Percentiles rank a stretch among this genome's conserved stretches.
Evolutionary conservation across 75 land plant species (phyloP).

Genomic region (Larix kaempferi): DNA sequence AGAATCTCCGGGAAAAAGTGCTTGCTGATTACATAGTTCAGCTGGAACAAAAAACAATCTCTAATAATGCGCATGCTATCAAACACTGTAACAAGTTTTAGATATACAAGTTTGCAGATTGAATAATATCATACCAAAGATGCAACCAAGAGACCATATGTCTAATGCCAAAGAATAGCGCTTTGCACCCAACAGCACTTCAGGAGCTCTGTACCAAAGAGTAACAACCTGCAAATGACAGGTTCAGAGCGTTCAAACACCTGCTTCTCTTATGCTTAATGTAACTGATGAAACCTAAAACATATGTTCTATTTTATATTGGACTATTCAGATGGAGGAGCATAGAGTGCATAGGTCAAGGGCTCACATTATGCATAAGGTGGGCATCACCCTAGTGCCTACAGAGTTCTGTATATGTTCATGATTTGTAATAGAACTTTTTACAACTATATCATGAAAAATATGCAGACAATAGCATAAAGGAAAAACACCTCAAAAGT

Average conservation of each 20-base stretch:
- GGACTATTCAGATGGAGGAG: background rate
- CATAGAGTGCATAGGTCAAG: background rate
- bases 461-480: background rate
- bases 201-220: slow-evolving; percentile 54
- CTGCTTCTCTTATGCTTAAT: too few species aligned
- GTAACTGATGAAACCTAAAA: background rate
- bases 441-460: background rate
- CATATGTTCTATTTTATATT: background rate
- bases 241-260: background rate
- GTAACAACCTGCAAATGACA: slow-evolving; percentile 37
- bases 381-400: background rate
- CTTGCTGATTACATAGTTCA: slow-evolving; percentile 24
- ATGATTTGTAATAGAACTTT: background rate
- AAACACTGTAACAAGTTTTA: background rate
- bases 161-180: slow-evolving; percentile 48
- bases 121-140: slow-evolving; percentile 25
- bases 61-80: background rate
- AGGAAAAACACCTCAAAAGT: slow-evolving; percentile 36
- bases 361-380: background rate
- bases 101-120: background rate
- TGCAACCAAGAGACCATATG: slow-evolving; percentile 49
- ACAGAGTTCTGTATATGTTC: background rate
- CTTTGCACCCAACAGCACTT: slow-evolving; percentile 53
- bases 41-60: slow-evolving; percentile 13
- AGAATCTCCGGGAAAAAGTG: slow-evolving; percentile 33